phyloP scores from a whole-genome alignment of 139 green algal species.

The Trebouxia sp. region DNA sequence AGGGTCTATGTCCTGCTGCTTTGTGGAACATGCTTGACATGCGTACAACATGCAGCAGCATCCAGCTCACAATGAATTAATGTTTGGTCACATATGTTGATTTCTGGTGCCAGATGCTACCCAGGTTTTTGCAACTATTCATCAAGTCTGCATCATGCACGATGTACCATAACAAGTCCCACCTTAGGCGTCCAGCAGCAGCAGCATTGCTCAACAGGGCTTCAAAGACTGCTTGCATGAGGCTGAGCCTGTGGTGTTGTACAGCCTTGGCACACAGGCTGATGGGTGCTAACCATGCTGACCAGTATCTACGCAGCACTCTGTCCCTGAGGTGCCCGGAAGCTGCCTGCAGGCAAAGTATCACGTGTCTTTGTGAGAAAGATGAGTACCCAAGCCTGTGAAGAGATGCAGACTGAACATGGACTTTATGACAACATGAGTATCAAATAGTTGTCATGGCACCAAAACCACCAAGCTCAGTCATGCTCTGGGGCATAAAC shows the following conservation, averaged over 20 bases:
- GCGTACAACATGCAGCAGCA: not conserved
- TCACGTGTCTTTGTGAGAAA: too few species aligned
- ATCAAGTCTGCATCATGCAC: not conserved
- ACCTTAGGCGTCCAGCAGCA: conserved; percentile 1
- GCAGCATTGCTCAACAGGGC: not conserved
- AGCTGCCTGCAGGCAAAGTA: not conserved
- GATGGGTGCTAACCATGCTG: not conserved
- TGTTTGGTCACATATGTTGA: not conserved
- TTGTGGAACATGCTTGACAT: not conserved
- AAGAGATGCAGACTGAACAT: not conserved
- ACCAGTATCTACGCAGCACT: not conserved
- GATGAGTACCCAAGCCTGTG: too few species aligned
- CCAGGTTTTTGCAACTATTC: not conserved
- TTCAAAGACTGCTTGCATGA: not conserved
- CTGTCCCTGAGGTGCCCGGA: not conserved
- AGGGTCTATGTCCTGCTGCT: not conserved
- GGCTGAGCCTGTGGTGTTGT: not conserved
- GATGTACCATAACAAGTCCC: not conserved
- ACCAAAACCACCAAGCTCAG: too few species aligned
- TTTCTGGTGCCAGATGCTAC: not conserved
- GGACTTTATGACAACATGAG: not conserved
- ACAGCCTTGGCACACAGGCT: not conserved
- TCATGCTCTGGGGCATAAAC: too few species aligned
- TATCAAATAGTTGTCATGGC: not conserved
- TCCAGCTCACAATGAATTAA: not conserved